phyloP scores from a whole-genome alignment of 1,284 basidiomycete species.

The Cryptococcus maquisensis region DNA sequence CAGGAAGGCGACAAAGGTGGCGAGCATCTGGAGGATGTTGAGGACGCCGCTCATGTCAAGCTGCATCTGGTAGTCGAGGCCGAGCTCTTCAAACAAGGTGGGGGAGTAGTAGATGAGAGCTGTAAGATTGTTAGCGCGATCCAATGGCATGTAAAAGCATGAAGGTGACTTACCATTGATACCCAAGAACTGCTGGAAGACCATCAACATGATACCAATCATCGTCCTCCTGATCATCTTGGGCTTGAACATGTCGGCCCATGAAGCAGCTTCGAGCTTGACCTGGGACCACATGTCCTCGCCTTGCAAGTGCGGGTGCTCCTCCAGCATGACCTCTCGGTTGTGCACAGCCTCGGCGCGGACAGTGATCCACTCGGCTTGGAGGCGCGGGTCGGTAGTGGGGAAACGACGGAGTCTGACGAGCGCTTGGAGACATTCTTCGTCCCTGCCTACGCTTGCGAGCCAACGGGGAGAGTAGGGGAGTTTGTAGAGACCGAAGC shows the following conservation, averaged over 20 bases:
- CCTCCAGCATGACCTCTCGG: conserved; percentile 11
- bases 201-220: conserved; percentile 26
- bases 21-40: conserved; percentile 42
- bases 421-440: conserved; percentile 30
- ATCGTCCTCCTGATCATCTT: conserved; percentile 16
- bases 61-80: conserved; percentile 30
- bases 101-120: not conserved
- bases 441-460: conserved; percentile 47
- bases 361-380: conserved; percentile 42
- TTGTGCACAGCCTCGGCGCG: conserved; percentile 33
- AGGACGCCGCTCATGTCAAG: conserved; percentile 39
- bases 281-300: conserved; percentile 12
- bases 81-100: conserved; percentile 38
- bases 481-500: conserved; percentile 48
- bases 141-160: not conserved
- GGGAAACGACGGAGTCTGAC: conserved; percentile 35
- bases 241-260: conserved; percentile 27
- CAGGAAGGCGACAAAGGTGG: conserved; percentile 34
- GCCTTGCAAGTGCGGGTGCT: conserved; percentile 15
- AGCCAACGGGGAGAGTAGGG: conserved; percentile 61
- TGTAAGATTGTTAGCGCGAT: not conserved
- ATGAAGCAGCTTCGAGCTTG: conserved; percentile 17
- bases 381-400: conserved; percentile 28
- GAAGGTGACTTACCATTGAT: conserved; percentile 19
- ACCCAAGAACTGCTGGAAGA: conserved; percentile 33